phyloP scores from a whole-genome alignment of 495 filamentous ascomycete species.

The Daldinia vernicosa region DNA sequence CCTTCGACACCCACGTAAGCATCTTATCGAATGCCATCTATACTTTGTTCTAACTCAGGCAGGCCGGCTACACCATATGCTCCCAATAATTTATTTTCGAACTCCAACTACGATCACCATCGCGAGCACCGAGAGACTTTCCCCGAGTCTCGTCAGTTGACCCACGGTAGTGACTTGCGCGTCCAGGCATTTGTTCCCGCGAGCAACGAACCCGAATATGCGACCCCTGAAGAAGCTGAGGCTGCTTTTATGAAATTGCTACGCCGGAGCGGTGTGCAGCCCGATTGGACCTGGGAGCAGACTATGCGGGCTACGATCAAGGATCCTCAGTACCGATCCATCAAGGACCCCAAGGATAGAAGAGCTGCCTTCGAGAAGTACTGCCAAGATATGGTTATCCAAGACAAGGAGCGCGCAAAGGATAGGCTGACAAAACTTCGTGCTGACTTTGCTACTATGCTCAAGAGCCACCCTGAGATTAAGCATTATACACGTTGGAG shows the following conservation, averaged over 20 bases:
- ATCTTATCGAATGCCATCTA: neutral
- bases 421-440: slow-evolving; percentile 94
- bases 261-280: slow-evolving; percentile 81
- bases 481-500: slow-evolving; percentile 98
- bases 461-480: slow-evolving; percentile 96
- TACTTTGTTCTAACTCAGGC: slow-evolving; percentile 29
- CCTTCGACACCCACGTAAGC: slow-evolving; percentile 71
- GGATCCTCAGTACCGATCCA: slow-evolving; percentile 90
- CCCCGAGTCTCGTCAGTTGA: slow-evolving; percentile 71
- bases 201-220: slow-evolving; percentile 82
- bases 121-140: slow-evolving; percentile 62
- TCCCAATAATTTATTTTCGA: slow-evolving; percentile 63
- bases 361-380: slow-evolving; percentile 96
- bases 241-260: slow-evolving; percentile 93
- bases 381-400: slow-evolving; percentile 84
- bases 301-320: slow-evolving; percentile 88
- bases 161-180: slow-evolving; percentile 71
- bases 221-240: slow-evolving; percentile 88
- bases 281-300: slow-evolving; percentile 93
- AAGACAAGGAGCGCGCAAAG: slow-evolving; percentile 95
- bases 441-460: slow-evolving; percentile 93
- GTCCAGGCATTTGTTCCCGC: slow-evolving; percentile 69
- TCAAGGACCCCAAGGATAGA: slow-evolving; percentile 93
- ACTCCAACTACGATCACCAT: slow-evolving; percentile 47
- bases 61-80: slow-evolving; percentile 72